A percentile compares a stretch with the other conserved stretches of the same genome.
Conservation (phyloP, 768 basidiomycete genomes). For the Cystofilobasidium ferigula region DNA sequence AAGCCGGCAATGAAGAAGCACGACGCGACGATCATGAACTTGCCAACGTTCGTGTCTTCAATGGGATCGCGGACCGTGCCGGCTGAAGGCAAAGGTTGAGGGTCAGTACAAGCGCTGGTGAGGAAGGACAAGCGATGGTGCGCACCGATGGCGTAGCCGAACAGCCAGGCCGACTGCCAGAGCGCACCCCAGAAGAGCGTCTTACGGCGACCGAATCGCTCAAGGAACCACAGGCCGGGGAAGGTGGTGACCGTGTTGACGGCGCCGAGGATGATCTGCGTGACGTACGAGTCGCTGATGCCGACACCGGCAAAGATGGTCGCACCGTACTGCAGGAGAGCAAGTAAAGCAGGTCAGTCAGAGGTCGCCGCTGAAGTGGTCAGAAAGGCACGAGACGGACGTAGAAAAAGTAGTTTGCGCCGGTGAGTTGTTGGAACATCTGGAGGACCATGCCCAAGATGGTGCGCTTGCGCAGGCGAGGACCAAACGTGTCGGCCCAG, state of each 20-base stretch:
- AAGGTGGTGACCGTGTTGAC: slow-evolving; percentile 25
- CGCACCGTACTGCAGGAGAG: slow-evolving; percentile 45
- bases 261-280: slow-evolving; percentile 60
- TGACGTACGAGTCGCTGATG: slow-evolving; percentile 48
- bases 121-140: too few relatives aligned
- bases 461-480: background rate
- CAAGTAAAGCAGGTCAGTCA: background rate
- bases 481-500: slow-evolving; percentile 61
- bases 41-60: slow-evolving; percentile 46
- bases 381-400: background rate
- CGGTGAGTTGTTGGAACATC: slow-evolving; percentile 58
- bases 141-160: too few relatives aligned
- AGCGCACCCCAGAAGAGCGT: slow-evolving; percentile 52
- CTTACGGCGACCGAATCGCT: slow-evolving; percentile 54
- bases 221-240: slow-evolving; percentile 61
- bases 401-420: slow-evolving; percentile 29
- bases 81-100: slow-evolving; percentile 54
- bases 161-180: slow-evolving; percentile 21
- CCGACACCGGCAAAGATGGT: slow-evolving; percentile 60
- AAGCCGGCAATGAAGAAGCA: slow-evolving; percentile 54
- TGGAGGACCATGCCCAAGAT: slow-evolving; percentile 43
- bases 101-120: too few relatives aligned
- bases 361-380: background rate
- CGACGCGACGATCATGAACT: slow-evolving; percentile 28
- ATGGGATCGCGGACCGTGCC: slow-evolving; percentile 54